These are phyloP conservation scores for Lepidopterella palustris DNA, from an alignment of 495 filamentous ascomycete genomes.

Conservation along the genomic window DNA sequence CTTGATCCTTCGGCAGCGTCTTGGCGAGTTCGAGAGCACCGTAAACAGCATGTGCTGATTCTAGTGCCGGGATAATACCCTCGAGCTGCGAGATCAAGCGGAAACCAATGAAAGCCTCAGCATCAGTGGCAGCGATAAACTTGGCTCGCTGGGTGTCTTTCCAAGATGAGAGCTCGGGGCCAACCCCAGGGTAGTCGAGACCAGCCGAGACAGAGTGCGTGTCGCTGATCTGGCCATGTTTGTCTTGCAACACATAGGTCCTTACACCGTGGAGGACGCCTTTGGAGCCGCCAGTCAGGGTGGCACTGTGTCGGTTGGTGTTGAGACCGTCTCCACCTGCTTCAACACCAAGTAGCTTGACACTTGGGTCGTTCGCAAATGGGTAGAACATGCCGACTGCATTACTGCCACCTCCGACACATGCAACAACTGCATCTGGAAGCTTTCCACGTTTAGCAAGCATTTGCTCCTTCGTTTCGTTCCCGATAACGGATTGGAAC, in stretches of 20 bases:
- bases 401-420: slow-evolving; percentile 89
- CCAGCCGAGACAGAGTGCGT: slow-evolving; percentile 97
- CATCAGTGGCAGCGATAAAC: slow-evolving; percentile 89
- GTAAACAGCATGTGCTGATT: slow-evolving; percentile 87
- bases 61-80: slow-evolving; percentile 93
- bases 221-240: slow-evolving; percentile 85
- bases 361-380: slow-evolving; percentile 75
- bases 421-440: slow-evolving; percentile 92
- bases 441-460: slow-evolving; percentile 71
- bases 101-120: slow-evolving; percentile 88
- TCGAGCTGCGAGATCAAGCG: slow-evolving; percentile 73
- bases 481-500: slow-evolving; percentile 89
- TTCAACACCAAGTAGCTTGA: slow-evolving; percentile 89
- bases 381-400: slow-evolving; percentile 95
- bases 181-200: slow-evolving; percentile 94
- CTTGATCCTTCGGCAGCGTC: slow-evolving; percentile 78
- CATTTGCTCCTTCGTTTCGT: slow-evolving; percentile 89
- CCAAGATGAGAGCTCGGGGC: slow-evolving; percentile 85
- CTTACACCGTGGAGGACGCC: slow-evolving; percentile 93
- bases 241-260: slow-evolving; percentile 89
- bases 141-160: slow-evolving; percentile 81
- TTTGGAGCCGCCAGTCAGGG: slow-evolving; percentile 77
- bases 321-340: slow-evolving; percentile 94
- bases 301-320: slow-evolving; percentile 80
- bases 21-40: slow-evolving; percentile 86